These are phyloP conservation scores for Monilinia polystroma DNA, from an alignment of 2,329 filamentous ascomycete species.

Conservation along the genomic window DNA sequence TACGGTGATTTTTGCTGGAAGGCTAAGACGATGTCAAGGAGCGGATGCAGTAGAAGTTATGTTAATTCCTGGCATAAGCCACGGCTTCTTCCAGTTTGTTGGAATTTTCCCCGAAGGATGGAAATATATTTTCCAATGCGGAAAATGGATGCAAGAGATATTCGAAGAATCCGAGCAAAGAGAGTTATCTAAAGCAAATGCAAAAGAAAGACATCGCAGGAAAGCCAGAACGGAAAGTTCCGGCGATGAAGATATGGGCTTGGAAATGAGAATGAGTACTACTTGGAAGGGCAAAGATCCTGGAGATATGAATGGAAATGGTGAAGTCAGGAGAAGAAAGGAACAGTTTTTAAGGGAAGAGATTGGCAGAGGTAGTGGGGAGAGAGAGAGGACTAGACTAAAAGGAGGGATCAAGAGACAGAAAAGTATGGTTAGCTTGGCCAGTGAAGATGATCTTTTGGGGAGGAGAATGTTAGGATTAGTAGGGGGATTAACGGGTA, in stretches of 20 bases:
- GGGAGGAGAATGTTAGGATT: conserved; percentile 55
- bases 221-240: conserved; percentile 35
- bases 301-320: conserved; percentile 25
- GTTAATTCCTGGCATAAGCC: conserved; percentile 83
- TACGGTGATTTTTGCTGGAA: conserved; percentile 91
- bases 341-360: conserved; percentile 44
- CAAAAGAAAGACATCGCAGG: conserved; percentile 26
- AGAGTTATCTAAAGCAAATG: conserved; percentile 38
- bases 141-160: conserved; percentile 77
- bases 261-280: conserved; percentile 73
- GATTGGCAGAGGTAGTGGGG: conserved; percentile 36
- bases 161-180: conserved; percentile 55
- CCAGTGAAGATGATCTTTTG: conserved; percentile 56
- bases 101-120: conserved; percentile 85
- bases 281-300: conserved; percentile 26
- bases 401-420: conserved; percentile 44
- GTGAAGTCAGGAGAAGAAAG: conserved; percentile 21
- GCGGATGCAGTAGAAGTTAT: conserved; percentile 77
- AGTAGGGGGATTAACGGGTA: conserved; percentile 51
- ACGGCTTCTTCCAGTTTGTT: conserved; percentile 93
- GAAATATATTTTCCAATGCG: conserved; percentile 79
- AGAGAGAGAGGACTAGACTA: conserved; percentile 44
- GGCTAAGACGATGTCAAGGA: conserved; percentile 77
- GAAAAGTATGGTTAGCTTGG: conserved; percentile 52
- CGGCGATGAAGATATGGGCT: conserved; percentile 74